Conservation (phyloP, 495 filamentous ascomycete species). For the Neurospora sp. region DNA sequence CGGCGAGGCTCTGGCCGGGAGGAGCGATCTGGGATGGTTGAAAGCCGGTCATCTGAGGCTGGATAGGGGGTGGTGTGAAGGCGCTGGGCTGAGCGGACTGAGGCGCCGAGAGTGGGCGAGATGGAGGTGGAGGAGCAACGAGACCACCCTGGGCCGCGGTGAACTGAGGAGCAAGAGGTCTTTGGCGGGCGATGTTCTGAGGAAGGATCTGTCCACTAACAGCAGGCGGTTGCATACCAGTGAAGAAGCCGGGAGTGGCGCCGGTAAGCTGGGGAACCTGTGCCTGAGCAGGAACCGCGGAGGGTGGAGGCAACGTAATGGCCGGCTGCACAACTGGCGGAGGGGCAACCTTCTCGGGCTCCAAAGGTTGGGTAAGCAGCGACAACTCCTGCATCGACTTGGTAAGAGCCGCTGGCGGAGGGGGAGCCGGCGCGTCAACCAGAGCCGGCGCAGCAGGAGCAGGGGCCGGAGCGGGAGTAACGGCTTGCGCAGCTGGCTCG, state of each 20-base stretch:
- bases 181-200: conserved; percentile 45
- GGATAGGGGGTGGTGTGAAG: conserved; percentile 64
- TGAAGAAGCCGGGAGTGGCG: conserved; percentile 40
- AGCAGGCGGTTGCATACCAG: conserved; percentile 22
- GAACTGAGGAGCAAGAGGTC: conserved; percentile 60
- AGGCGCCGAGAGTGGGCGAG: conserved; percentile 78
- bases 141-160: conserved; percentile 47
- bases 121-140: conserved; percentile 72
- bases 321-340: conserved; percentile 28
- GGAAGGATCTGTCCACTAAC: conserved; percentile 32
- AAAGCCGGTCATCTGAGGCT: conserved; percentile 79
- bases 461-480: conserved; percentile 14
- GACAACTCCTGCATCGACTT: conserved; percentile 74
- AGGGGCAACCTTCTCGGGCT: conserved; percentile 57
- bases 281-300: conserved; percentile 31
- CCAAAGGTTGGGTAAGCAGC: conserved; percentile 60
- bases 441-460: conserved; percentile 19
- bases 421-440: conserved; percentile 20
- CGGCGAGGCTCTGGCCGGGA: conserved; percentile 65
- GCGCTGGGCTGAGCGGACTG: conserved; percentile 67
- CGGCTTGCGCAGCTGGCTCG: conserved; percentile 22
- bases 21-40: conserved; percentile 46
- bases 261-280: conserved; percentile 42
- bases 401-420: conserved; percentile 37
- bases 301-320: conserved; percentile 17